A percentile compares a stretch with the other conserved stretches of the same genome.
Conservation (phyloP, 108 stramenopile species). For the Nitzschia putrida region DNA sequence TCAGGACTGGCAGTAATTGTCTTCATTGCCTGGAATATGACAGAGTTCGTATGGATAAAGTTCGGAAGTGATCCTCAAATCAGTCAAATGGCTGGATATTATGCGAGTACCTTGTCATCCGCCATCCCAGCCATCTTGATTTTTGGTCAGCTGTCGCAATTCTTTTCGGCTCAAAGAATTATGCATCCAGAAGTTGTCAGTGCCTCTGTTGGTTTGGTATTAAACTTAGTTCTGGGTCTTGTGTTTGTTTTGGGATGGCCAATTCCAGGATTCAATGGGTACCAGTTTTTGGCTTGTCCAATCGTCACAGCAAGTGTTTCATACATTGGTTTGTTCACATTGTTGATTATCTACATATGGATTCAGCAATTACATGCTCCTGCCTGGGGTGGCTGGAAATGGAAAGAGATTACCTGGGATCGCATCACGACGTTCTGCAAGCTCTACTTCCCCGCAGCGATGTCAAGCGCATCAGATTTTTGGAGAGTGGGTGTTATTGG, state of each 20-base stretch:
- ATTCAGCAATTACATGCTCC: conserved; percentile 43
- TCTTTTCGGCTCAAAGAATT: conserved; percentile 75
- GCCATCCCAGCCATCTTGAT: conserved; percentile 62
- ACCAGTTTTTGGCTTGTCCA: conserved; percentile 79
- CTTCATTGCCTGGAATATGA: conserved; percentile 61
- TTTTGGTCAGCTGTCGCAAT: conserved; percentile 72
- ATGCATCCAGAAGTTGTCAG: conserved; percentile 74
- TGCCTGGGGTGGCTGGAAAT: conserved; percentile 53
- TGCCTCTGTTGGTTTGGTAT: conserved; percentile 53
- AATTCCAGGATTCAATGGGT: conserved; percentile 60
- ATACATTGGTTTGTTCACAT: conserved; percentile 52
- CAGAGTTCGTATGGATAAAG: conserved; percentile 55
- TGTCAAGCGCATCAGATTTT: conserved; percentile 71
- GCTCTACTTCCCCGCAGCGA: conserved; percentile 78
- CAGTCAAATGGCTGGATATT: conserved; percentile 69
- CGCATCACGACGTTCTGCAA: conserved; percentile 60
- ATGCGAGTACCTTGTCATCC: conserved; percentile 61
- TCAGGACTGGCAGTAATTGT: conserved; percentile 46
- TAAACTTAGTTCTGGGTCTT: conserved; percentile 70
- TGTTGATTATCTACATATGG: conserved; percentile 49
- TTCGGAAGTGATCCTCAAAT: conserved; percentile 56
- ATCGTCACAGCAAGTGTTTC: conserved; percentile 67
- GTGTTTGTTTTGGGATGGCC: conserved; percentile 80
- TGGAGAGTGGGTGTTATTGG: conserved; percentile 83
- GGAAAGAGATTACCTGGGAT: conserved; percentile 55